Evolutionary conservation across 768 basidiomycete species (phyloP).

Genomic region (Suillus spraguei): DNA sequence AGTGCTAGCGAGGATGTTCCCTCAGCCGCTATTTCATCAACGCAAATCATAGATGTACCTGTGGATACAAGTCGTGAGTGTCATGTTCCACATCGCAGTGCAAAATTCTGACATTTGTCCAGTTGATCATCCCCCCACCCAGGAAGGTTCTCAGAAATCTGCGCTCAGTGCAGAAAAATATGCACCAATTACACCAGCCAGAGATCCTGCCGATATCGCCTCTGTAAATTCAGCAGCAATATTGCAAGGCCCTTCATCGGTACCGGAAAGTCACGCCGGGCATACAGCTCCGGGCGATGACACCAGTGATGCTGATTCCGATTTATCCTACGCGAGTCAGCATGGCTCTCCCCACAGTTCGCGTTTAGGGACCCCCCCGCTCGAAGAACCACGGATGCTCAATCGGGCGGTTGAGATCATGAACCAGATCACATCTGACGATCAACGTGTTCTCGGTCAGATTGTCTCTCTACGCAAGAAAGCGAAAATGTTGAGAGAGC

Average conservation of each 20-base stretch:
- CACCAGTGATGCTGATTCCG: constrained; percentile 28
- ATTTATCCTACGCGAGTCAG: constrained; percentile 25
- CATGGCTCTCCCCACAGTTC: constrained; percentile 26
- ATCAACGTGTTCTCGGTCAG: constrained; percentile 18
- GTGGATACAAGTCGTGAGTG: constrained; percentile 28
- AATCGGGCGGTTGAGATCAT: constrained; percentile 29
- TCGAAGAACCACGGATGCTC: constrained; percentile 20
- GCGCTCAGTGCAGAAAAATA: not conserved
- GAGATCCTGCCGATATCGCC: not conserved
- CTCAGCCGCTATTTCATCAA: not conserved
- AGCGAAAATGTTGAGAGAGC: constrained; percentile 24
- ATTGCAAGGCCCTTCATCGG: not conserved
- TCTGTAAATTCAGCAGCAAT: not conserved
- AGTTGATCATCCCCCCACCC: not conserved
- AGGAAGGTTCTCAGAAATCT: not conserved
- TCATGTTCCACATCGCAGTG: constrained; percentile 19
- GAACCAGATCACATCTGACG: constrained; percentile 23
- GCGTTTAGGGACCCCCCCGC: constrained; percentile 23
- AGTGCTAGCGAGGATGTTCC: constrained; percentile 1
- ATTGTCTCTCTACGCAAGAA: constrained; percentile 16
- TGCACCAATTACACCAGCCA: not conserved
- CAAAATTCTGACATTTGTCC: not conserved
- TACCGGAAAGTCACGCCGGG: not conserved
- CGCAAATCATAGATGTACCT: constrained; percentile 19
- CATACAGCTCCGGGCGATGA: not conserved